phyloP scores from a whole-genome alignment of 2,329 filamentous ascomycete species.

The Raffaelea arxii region DNA sequence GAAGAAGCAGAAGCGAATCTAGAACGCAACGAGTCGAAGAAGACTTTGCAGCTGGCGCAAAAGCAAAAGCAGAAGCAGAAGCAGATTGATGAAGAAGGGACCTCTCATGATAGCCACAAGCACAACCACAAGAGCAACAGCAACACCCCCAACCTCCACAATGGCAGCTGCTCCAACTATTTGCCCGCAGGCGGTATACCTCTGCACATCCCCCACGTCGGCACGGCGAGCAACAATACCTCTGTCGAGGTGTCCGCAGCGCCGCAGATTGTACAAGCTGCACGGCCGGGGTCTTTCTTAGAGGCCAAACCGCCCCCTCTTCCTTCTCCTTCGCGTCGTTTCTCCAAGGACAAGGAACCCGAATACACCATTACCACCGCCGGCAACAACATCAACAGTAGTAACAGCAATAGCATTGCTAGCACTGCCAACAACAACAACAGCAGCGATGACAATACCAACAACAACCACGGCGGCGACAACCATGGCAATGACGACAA shows the following conservation, averaged over 20 bases:
- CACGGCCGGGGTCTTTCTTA: conserved; percentile 50
- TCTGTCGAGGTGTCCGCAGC: conserved; percentile 7
- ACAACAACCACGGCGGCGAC: background rate
- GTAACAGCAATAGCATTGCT: background rate
- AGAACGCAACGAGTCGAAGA: background rate
- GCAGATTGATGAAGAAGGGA: background rate
- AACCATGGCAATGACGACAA: conserved; percentile 10
- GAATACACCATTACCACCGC: no score
- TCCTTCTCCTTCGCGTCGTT: background rate
- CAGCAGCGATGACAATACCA: background rate
- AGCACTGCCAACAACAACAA: background rate
- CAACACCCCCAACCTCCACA: conserved; percentile 1
- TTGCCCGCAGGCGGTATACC: no score
- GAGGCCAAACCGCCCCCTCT: conserved; percentile 12
- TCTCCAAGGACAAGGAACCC: no score
- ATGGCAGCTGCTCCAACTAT: no score
- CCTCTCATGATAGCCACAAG: background rate
- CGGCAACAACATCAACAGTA: background rate
- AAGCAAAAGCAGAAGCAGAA: background rate
- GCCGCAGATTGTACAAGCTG: conserved; percentile 34
- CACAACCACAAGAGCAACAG: background rate
- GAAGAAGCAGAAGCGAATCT: conserved; percentile 3
- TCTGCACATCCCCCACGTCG: background rate
- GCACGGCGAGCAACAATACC: background rate
- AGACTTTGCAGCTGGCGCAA: background rate